Conservation (phyloP, 768 basidiomycete species). For the Rhodotorula paludigena region DNA sequence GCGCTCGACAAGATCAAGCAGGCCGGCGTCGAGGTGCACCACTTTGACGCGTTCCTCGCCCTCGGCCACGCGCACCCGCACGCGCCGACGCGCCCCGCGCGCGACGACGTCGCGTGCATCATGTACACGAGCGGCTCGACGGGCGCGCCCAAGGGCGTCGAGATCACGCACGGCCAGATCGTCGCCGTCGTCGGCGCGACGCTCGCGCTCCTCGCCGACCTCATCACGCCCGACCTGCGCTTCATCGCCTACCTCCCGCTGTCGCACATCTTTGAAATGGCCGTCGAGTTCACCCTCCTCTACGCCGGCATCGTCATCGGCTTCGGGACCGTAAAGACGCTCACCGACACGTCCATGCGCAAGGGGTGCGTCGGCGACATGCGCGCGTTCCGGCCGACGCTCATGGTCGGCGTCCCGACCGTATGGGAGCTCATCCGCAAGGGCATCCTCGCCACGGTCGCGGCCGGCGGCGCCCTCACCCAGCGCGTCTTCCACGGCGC, state of each 20-base stretch:
- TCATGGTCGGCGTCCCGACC: slow-evolving; percentile 90
- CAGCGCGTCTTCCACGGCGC: slow-evolving; percentile 75
- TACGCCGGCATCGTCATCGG: slow-evolving; percentile 55
- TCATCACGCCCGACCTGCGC: slow-evolving; percentile 51
- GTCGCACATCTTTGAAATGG: slow-evolving; percentile 82
- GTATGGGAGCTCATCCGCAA: slow-evolving; percentile 94
- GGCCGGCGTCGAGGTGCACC: slow-evolving; percentile 51
- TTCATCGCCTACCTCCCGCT: slow-evolving; percentile 65
- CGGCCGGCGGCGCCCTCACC: slow-evolving; percentile 61
- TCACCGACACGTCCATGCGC: slow-evolving; percentile 66
- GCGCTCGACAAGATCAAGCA: slow-evolving; percentile 59
- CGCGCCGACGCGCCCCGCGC: slow-evolving; percentile 55
- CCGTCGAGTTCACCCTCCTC: slow-evolving; percentile 70
- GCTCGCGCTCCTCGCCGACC: slow-evolving; percentile 3
- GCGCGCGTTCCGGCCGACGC: slow-evolving; percentile 70
- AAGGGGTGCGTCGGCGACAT: slow-evolving; percentile 71
- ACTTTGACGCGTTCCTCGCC: slow-evolving; percentile 64
- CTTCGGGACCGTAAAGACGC: slow-evolving; percentile 88
- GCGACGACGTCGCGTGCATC: slow-evolving; percentile 60
- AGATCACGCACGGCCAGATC: slow-evolving; percentile 79
- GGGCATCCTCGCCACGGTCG: slow-evolving; percentile 77
- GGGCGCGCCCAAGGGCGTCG: slow-evolving; percentile 61
- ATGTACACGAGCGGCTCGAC: slow-evolving; percentile 63
- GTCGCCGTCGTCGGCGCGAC: slow-evolving; percentile 56
- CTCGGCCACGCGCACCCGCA: slow-evolving; percentile 57